Percentiles rank a stretch among this genome's conserved stretches.
Evolutionary conservation across 495 filamentous ascomycete species (phyloP).

Genomic region (Penicillium turbatum): DNA sequence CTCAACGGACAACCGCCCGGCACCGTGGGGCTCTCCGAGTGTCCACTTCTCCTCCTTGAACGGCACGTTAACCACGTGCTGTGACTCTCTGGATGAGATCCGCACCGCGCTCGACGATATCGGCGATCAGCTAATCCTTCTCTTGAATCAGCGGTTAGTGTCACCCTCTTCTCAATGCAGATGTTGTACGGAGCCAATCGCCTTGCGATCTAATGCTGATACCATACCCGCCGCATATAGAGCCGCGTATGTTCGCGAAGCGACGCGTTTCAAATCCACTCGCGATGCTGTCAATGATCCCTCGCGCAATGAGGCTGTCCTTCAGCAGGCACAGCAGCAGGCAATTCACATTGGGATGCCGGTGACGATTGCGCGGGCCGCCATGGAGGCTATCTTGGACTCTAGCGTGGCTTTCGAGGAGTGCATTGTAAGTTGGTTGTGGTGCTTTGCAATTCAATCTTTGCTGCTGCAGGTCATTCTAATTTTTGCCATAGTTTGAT

Average conservation of each 20-base stretch:
- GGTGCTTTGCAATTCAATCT: no score
- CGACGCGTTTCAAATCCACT: conserved; percentile 8
- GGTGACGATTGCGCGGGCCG: conserved; percentile 6
- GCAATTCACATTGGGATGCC: conserved; percentile 6
- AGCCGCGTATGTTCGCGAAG: conserved; percentile 7
- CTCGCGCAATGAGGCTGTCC: conserved; percentile 3
- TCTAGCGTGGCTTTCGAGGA: conserved; percentile 6
- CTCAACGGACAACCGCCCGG: conserved; percentile 2
- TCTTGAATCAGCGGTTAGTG: not conserved
- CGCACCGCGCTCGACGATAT: not conserved
- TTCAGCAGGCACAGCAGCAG: conserved; percentile 5
- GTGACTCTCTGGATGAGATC: conserved; percentile 2
- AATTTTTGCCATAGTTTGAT: not conserved
- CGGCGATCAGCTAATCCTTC: not conserved
- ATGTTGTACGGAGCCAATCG: no score
- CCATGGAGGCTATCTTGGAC: conserved; percentile 5
- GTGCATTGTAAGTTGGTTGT: conserved; percentile 2
- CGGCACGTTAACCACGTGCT: conserved; percentile 2
- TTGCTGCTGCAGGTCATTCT: not conserved
- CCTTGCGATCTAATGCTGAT: no score
- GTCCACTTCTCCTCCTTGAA: conserved; percentile 8
- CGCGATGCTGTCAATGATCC: conserved; percentile 5
- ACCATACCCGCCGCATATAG: not conserved
- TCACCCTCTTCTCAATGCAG: no score
- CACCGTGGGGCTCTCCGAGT: conserved; percentile 3